These are phyloP conservation scores for Globisporangium okanoganense DNA, from an alignment of 352 stramenopile species.

Conservation along the genomic window DNA sequence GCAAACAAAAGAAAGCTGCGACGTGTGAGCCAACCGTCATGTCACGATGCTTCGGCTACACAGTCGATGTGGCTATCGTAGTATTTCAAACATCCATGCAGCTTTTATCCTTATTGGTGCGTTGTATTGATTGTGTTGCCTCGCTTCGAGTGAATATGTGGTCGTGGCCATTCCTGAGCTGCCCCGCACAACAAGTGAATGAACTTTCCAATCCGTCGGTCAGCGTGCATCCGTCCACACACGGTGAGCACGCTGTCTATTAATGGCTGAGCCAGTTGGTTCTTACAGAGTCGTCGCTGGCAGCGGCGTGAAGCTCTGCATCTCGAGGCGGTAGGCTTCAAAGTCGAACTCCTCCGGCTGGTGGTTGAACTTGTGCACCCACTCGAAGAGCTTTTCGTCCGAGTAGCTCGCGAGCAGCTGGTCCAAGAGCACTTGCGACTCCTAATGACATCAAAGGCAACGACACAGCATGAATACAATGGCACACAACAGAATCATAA, in stretches of 20 bases:
- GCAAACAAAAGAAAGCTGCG: not conserved
- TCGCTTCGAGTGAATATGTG: too few species aligned
- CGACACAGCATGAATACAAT: not conserved
- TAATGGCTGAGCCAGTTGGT: too few species aligned
- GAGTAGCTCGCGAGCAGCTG: conserved; percentile 68
- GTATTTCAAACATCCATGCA: too few species aligned
- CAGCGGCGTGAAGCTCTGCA: conserved; percentile 24
- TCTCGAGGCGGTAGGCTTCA: conserved; percentile 58
- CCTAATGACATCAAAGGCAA: conserved; percentile 17
- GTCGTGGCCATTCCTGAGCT: too few species aligned
- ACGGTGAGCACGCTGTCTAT: not conserved
- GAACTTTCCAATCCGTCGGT: too few species aligned
- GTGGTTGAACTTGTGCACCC: conserved; percentile 87
- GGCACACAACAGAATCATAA: not conserved
- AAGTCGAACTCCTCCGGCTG: conserved; percentile 82
- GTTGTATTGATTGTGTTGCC: too few species aligned
- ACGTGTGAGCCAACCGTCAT: not conserved
- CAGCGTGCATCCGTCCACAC: too few species aligned
- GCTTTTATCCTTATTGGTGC: too few species aligned
- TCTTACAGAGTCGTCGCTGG: not conserved
- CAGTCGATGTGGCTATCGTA: too few species aligned
- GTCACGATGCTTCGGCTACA: not conserved
- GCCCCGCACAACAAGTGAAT: too few species aligned
- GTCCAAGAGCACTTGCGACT: conserved; percentile 62
- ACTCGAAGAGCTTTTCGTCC: conserved; percentile 59